phyloP scores from a whole-genome alignment of 2,329 filamentous ascomycete species.

The Ophiostoma australiae region DNA sequence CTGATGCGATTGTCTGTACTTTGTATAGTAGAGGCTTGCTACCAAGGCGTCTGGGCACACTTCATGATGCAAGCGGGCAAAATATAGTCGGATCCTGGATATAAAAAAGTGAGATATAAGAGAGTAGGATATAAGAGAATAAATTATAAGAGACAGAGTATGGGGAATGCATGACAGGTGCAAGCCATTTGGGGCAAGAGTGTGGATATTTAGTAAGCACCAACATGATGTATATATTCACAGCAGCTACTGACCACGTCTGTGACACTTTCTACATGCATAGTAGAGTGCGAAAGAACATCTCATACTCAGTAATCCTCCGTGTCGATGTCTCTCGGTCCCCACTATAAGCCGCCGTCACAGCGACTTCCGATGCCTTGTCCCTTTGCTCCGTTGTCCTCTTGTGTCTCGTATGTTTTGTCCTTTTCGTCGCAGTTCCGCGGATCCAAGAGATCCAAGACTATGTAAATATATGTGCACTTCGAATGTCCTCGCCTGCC shows the following conservation, averaged over 20 bases:
- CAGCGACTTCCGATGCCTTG: slow-evolving; percentile 2
- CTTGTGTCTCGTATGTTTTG: background rate
- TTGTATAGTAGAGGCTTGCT: background rate
- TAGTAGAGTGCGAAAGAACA: background rate
- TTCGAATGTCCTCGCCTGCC: background rate
- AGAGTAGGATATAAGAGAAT: too few relatives aligned
- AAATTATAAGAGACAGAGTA: background rate
- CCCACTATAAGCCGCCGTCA: slow-evolving; percentile 7
- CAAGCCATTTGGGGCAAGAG: background rate
- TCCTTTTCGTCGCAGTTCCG: background rate
- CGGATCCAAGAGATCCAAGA: too few relatives aligned
- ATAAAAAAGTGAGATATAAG: too few relatives aligned
- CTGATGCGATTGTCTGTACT: background rate
- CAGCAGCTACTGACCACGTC: too few relatives aligned
- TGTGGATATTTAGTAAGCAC: background rate
- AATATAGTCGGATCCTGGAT: background rate
- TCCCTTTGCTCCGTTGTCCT: background rate
- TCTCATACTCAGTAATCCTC: background rate
- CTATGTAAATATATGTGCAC: background rate
- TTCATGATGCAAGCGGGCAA: background rate
- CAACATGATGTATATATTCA: background rate
- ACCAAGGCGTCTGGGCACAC: background rate
- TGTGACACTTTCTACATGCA: background rate
- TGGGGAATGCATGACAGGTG: background rate
- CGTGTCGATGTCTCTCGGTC: background rate